phyloP scores from a whole-genome alignment of 2,329 filamentous ascomycete species.

The Xylaria hypoxylon region DNA sequence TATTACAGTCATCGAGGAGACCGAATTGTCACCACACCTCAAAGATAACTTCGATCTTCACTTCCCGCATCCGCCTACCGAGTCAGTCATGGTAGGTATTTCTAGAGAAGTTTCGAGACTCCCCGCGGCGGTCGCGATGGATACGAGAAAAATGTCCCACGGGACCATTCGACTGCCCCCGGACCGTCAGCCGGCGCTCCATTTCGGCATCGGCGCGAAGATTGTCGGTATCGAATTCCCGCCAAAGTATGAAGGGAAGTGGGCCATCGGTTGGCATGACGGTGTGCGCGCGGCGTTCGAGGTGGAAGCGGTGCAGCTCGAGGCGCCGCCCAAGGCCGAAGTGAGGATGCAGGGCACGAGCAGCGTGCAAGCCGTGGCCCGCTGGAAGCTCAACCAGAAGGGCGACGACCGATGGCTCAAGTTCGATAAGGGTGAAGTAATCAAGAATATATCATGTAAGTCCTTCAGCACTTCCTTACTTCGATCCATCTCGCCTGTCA shows the following conservation, averaged over 20 bases:
- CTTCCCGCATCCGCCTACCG: slow-evolving; percentile 55
- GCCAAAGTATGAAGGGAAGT: slow-evolving; percentile 64
- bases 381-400: slow-evolving; percentile 66
- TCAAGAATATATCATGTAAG: slow-evolving; percentile 67
- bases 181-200: slow-evolving; percentile 59
- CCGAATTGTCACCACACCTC: slow-evolving; percentile 54
- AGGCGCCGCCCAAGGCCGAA: slow-evolving; percentile 60
- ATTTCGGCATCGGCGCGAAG: slow-evolving; percentile 61
- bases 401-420: slow-evolving; percentile 64
- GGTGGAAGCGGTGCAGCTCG: slow-evolving; percentile 60
- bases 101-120: slow-evolving; percentile 55
- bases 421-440: slow-evolving; percentile 74
- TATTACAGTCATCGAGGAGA: slow-evolving; percentile 61
- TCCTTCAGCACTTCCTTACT: slow-evolving; percentile 7
- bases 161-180: slow-evolving; percentile 58
- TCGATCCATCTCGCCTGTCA: neutral
- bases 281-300: slow-evolving; percentile 63
- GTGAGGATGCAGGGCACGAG: slow-evolving; percentile 61
- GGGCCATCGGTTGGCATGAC: slow-evolving; percentile 69
- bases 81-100: slow-evolving; percentile 58
- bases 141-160: slow-evolving; percentile 61
- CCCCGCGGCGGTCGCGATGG: slow-evolving; percentile 59
- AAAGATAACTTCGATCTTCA: slow-evolving; percentile 67
- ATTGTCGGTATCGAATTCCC: slow-evolving; percentile 66
- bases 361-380: slow-evolving; percentile 60